Conservation (phyloP, 2,329 filamentous ascomycete genomes). For the Calonectria honghensis region DNA sequence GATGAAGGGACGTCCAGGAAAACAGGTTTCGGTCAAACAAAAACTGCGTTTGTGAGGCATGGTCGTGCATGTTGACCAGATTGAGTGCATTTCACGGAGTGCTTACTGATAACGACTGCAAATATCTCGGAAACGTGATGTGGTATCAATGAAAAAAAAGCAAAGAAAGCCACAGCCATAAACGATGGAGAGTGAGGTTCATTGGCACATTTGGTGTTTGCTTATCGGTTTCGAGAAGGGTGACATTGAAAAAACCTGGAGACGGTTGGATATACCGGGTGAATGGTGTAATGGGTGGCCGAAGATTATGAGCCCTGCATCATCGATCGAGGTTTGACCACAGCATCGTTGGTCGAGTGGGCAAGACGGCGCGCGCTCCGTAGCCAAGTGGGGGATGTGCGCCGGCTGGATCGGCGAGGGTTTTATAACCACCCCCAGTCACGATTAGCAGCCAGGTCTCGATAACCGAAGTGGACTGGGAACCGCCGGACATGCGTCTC, state of each 20-base stretch:
- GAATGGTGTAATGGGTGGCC: constrained; percentile 5
- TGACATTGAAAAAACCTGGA: not conserved
- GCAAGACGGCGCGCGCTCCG: not conserved
- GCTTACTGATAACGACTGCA: not conserved
- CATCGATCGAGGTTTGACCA: not conserved
- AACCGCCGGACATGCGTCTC: constrained; percentile 14
- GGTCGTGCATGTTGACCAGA: not conserved
- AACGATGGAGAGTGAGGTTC: not conserved
- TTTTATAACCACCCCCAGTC: constrained; percentile 9
- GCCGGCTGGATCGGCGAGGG: not conserved
- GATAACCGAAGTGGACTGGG: constrained; percentile 24
- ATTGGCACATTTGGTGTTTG: not conserved
- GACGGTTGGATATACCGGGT: not conserved
- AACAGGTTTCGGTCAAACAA: not conserved
- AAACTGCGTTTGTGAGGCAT: not conserved
- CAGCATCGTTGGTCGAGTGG: not conserved
- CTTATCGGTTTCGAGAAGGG: not conserved
- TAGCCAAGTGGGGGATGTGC: not conserved
- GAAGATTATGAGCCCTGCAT: constrained; percentile 5
- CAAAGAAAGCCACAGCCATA: not conserved
- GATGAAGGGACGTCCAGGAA: not conserved
- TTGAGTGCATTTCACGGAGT: not conserved
- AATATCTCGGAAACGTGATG: not conserved
- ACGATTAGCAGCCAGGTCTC: constrained; percentile 21
- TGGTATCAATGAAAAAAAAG: not conserved